Conservation (phyloP, 352 stramenopile genomes). For the Pythium rishiriense region DNA sequence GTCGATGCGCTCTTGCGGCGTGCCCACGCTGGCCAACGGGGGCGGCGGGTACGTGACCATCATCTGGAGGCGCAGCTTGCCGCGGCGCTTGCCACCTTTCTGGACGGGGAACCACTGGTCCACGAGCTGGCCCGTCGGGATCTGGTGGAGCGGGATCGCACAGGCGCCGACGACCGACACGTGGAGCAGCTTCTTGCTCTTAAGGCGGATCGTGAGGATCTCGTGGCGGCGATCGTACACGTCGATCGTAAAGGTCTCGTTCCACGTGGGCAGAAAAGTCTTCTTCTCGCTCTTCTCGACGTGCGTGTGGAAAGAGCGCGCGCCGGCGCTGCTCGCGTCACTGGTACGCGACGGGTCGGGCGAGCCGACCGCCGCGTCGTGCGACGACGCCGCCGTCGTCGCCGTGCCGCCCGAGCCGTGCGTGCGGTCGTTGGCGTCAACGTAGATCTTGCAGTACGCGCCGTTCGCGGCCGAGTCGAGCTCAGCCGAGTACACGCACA, state of each 20-base stretch:
- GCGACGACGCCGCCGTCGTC: background rate
- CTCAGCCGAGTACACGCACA: conserved; percentile 31
- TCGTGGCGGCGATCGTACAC: conserved; percentile 29
- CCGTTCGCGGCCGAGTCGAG: conserved; percentile 24
- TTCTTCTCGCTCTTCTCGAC: conserved; percentile 25
- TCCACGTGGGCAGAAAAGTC: conserved; percentile 27
- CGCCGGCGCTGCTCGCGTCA: background rate
- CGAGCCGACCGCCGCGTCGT: conserved; percentile 2
- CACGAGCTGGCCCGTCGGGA: conserved; percentile 37
- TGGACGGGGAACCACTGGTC: conserved; percentile 60
- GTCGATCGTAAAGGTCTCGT: conserved; percentile 31
- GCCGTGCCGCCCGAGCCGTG: conserved; percentile 8
- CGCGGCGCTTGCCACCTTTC: conserved; percentile 50
- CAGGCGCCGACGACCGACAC: conserved; percentile 50
- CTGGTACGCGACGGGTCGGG: conserved; percentile 14
- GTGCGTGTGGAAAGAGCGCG: conserved; percentile 30
- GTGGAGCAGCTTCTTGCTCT: conserved; percentile 68
- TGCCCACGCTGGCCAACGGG: background rate
- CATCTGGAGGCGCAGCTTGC: conserved; percentile 48
- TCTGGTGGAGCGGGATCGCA: conserved; percentile 52
- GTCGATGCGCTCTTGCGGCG: background rate
- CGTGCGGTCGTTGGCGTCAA: conserved; percentile 25
- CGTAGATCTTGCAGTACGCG: conserved; percentile 34
- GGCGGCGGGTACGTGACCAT: conserved; percentile 22
- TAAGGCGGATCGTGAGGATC: conserved; percentile 64